A percentile compares a stretch with the other conserved stretches of the same genome.
Evolutionary conservation across 1,139 yeast species (phyloP).

Genomic region (Magnusiomyces starmeri): DNA sequence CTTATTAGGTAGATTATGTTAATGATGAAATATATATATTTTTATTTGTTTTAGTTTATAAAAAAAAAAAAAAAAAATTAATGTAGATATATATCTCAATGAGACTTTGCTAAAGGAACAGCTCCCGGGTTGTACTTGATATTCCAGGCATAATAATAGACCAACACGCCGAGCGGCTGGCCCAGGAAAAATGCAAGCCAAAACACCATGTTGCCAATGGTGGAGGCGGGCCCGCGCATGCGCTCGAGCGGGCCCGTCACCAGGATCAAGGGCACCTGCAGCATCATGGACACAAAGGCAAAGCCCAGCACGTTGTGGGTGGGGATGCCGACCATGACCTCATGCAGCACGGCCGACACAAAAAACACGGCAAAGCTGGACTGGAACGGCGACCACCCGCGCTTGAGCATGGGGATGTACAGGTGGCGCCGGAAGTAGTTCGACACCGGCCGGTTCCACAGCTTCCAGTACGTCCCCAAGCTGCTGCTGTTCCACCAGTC

Average conservation of each 20-base stretch:
- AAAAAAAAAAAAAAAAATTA: not conserved
- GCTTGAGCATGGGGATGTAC: constrained; percentile 39
- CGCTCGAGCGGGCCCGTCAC: constrained; percentile 38
- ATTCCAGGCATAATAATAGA: constrained; percentile 42
- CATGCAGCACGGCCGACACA: constrained; percentile 40
- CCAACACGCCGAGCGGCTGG: constrained; percentile 39
- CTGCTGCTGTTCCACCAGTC: constrained; percentile 74
- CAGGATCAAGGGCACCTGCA: constrained; percentile 38
- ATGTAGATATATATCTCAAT: not conserved
- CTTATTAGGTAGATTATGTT: constrained; percentile 1
- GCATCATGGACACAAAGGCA: constrained; percentile 39
- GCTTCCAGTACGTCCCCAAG: constrained; percentile 57
- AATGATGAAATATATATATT: not conserved
- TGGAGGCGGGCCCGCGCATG: constrained; percentile 34
- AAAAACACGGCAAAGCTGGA: constrained; percentile 36
- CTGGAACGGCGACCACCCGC: constrained; percentile 29
- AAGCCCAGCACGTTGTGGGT: constrained; percentile 42
- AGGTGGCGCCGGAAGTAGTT: constrained; percentile 57
- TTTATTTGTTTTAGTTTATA: not conserved
- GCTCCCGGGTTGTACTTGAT: constrained; percentile 24
- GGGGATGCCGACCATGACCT: constrained; percentile 42
- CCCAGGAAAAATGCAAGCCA: constrained; percentile 42
- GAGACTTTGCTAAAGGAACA: not conserved
- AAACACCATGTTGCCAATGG: constrained; percentile 40
- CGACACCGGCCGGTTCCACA: constrained; percentile 63